Percentiles rank a stretch among this genome's conserved stretches.
These are phyloP conservation scores for Ichthyophthirius multifiliis DNA, from an alignment of 169 alveolate species.

Conservation along the genomic window DNA sequence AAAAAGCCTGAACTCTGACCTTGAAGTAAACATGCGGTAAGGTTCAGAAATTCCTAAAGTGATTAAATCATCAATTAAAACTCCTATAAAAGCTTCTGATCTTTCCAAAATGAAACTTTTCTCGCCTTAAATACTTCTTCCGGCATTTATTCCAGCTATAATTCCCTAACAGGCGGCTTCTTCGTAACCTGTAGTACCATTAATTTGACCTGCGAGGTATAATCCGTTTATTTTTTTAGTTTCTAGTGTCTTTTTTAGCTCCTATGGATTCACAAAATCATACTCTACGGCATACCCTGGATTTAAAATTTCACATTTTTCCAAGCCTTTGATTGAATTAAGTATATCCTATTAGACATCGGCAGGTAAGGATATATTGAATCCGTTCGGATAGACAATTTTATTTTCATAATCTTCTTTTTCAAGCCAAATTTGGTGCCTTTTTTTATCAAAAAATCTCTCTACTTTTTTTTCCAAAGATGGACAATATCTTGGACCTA, in stretches of 20 bases:
- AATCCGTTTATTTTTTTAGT: slow-evolving; percentile 65
- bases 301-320: too few species aligned
- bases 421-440: slow-evolving; percentile 92
- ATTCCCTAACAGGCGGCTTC: slow-evolving; percentile 91
- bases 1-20: slow-evolving; percentile 85
- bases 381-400: slow-evolving; percentile 89
- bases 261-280: slow-evolving; percentile 78
- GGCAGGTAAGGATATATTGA: slow-evolving; percentile 86
- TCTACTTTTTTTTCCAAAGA: slow-evolving; percentile 82
- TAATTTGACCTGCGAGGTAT: slow-evolving; percentile 89
- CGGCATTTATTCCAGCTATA: slow-evolving; percentile 92
- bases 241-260: slow-evolving; percentile 77
- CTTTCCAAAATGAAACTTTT: slow-evolving; percentile 63
- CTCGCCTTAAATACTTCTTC: slow-evolving; percentile 14
- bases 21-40: slow-evolving; percentile 88
- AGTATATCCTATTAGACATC: slow-evolving; percentile 63
- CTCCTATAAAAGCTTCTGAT: slow-evolving; percentile 87
- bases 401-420: slow-evolving; percentile 85
- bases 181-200: slow-evolving; percentile 95
- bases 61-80: slow-evolving; percentile 87
- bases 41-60: slow-evolving; percentile 87
- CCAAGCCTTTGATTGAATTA: slow-evolving; percentile 46
- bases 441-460: slow-evolving; percentile 69
- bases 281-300: slow-evolving; percentile 92
- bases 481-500: slow-evolving; percentile 94